Evolutionary conservation across 2,329 filamentous ascomycete species (phyloP), one percentile per base, ranked within the genome.

Genomic region (Lasiodiplodia gonubiensis): DNA sequence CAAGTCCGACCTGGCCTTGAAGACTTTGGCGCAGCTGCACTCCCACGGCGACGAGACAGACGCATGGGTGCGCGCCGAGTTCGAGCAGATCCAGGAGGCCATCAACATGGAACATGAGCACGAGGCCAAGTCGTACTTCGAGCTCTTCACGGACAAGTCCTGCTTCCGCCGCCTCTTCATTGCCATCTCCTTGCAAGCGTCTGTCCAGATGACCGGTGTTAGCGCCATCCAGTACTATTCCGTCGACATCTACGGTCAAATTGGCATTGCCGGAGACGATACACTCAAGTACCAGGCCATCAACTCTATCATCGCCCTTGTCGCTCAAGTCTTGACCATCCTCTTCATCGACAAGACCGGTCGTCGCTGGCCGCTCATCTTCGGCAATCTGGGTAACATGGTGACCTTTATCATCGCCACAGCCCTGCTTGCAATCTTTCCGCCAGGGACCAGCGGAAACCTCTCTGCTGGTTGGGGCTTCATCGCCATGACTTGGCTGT

Each of bases 231-330:
- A 93, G 74, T 93, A 93, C 78, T 93, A 90, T 78, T 89, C 88
- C 0, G 86, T 90, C 21, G 77, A 74, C 2, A 92, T 92, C 71
- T 92, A 90, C 77, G 80, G 78, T 1, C 86, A 91, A 74, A 91
- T 92, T 71, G 90, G 90, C 33, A 92, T 93, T 71, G 76, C 79
- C 0, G 84, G 85, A 25, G 81, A 87, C 63, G 84, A 90, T 33
- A 88, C 91, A 0, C 84, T 93, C 49, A 87, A 89, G 70, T 93
- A 93, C 76, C 91, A 93, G 76, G 90, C 89, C 66, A 92, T 93
- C 73, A 91, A 89, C 69, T 89, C 86, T 1, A 83, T 92, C 68
- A 87, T 93, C 61, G 90, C 90, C 2, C 80, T 93, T 10, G 74
- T 92, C 14, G 90, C 87, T 0, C 89, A 92, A 74, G 86, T 88